Conservation (phyloP, 2,329 filamentous ascomycete genomes). For the Diaporthe amygdali region DNA sequence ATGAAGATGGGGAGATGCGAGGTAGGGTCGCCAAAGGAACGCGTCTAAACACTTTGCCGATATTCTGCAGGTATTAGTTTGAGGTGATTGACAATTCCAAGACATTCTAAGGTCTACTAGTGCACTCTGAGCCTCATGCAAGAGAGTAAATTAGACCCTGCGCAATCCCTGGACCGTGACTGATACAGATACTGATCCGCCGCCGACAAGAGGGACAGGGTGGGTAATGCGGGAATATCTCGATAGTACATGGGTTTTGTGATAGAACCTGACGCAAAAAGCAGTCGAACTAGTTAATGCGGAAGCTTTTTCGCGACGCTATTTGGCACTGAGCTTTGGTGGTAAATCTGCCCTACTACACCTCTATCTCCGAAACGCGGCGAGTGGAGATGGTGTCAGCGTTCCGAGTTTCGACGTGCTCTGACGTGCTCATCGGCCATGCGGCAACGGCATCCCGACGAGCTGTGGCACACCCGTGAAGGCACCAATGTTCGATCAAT, state of each 20-base stretch:
- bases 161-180: neutral
- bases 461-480: neutral
- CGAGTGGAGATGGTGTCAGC: constrained; percentile 22
- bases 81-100: no score
- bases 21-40: no score
- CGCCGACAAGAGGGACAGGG: neutral
- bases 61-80: no score
- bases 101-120: no score
- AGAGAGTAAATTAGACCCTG: no score
- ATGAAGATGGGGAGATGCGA: no score
- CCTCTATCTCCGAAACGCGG: neutral
- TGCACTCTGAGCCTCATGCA: no score
- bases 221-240: neutral
- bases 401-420: constrained; percentile 23
- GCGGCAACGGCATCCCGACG: neutral
- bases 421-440: constrained; percentile 21
- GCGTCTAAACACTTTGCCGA: no score
- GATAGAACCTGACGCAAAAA: neutral
- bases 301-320: neutral
- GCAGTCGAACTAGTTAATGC: no score
- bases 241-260: neutral
- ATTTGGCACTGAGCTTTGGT: neutral
- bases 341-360: neutral
- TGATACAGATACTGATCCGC: neutral
- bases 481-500: neutral